Evolutionary conservation across 305 asterid genomes (phyloP).

Genomic region (Coffea humblotiana): DNA sequence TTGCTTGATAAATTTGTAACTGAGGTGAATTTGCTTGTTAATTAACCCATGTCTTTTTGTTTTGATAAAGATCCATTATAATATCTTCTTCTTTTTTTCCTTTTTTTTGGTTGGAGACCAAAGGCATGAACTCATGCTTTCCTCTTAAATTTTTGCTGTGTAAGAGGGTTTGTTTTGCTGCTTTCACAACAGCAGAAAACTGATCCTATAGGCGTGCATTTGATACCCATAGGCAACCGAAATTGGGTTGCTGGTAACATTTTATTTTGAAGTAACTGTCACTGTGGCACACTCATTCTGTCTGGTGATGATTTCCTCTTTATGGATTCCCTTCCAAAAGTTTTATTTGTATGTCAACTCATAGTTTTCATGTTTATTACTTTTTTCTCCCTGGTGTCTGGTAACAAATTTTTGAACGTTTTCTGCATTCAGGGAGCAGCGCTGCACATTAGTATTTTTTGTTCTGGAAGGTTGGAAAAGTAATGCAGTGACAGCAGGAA

Average conservation of each 20-base stretch:
- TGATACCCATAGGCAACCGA: neutral
- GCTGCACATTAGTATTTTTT: neutral
- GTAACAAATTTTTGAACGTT: neutral
- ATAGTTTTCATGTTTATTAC: neutral
- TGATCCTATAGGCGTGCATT: neutral
- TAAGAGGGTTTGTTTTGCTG: neutral
- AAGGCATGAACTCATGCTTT: neutral
- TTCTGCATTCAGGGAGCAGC: constrained; percentile 10
- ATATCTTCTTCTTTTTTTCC: no score
- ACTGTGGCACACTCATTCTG: neutral
- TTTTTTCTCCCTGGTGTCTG: neutral
- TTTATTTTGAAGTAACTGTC: neutral
- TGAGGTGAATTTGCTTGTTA: neutral
- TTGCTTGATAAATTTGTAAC: neutral
- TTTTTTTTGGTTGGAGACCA: neutral
- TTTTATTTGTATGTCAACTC: neutral
- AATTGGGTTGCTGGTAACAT: neutral
- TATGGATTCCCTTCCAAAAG: neutral
- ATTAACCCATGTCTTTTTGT: neutral
- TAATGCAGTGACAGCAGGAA: neutral
- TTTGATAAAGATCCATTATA: neutral
- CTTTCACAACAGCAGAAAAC: neutral
- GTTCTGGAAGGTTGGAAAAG: neutral
- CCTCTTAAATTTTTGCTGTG: neutral
- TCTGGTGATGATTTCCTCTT: neutral